Conservation (phyloP, 179 eudicot genomes). For the Beta macrorhiza region DNA sequence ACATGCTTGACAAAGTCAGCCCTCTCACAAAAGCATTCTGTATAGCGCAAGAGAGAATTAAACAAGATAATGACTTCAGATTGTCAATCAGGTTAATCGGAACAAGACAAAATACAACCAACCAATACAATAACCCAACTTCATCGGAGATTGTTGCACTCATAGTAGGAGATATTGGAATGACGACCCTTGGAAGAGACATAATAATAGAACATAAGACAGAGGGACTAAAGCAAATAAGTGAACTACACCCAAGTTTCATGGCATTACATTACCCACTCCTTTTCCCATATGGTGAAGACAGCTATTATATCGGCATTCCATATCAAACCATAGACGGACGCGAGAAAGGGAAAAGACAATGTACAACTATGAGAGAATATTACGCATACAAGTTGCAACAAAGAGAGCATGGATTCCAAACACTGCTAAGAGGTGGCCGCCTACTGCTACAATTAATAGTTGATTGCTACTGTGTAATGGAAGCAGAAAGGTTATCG, state of each 20-base stretch:
- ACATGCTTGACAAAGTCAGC: neutral
- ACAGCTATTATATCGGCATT: neutral
- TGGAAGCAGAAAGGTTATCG: neutral
- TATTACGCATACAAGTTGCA: constrained; percentile 14
- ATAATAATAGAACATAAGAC: constrained; percentile 12
- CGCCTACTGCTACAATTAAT: constrained; percentile 4
- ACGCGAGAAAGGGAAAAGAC: neutral
- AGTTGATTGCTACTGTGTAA: constrained; percentile 3
- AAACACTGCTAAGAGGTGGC: neutral
- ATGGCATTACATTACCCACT: constrained; percentile 23
- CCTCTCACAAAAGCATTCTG: constrained; percentile 10
- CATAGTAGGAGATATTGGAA: constrained; percentile 11
- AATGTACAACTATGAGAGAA: constrained; percentile 15
- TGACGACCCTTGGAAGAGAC: neutral
- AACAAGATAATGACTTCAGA: neutral
- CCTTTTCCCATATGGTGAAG: constrained; percentile 18
- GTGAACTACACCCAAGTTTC: constrained; percentile 11
- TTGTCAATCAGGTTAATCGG: neutral
- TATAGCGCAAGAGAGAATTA: constrained; percentile 5
- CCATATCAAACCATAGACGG: neutral
- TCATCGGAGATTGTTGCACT: constrained; percentile 9
- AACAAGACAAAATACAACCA: neutral
- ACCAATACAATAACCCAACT: neutral
- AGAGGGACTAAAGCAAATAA: neutral
- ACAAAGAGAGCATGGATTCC: neutral